Percentiles rank a stretch among this genome's conserved stretches.
phyloP scores from a whole-genome alignment of 73 alveolate genomes.

The Breviolum minutum region DNA sequence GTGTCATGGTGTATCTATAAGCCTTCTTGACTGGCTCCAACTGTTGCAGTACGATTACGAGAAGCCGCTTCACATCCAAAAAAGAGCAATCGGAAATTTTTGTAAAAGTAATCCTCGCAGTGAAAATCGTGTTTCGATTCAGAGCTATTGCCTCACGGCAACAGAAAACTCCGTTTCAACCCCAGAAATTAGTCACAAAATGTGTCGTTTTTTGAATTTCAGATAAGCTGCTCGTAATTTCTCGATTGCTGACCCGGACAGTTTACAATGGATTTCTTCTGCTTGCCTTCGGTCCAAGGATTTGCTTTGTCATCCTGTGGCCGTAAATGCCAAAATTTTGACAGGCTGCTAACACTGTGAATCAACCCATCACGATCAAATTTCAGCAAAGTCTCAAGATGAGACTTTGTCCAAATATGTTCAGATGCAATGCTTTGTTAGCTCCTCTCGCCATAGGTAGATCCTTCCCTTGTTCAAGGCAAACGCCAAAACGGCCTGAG shows the following conservation, averaged over 20 bases:
- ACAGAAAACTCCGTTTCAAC: no score
- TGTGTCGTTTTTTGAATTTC: no score
- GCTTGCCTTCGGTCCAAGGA: slow-evolving; percentile 58
- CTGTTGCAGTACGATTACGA: no score
- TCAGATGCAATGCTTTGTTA: not conserved
- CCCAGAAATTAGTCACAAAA: no score
- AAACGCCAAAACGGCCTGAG: slow-evolving; percentile 52
- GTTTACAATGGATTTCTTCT: not conserved
- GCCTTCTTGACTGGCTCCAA: no score
- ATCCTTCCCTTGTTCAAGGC: slow-evolving; percentile 55
- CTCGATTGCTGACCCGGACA: slow-evolving; percentile 30
- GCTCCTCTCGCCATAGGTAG: slow-evolving; percentile 74
- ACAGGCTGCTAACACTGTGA: no score
- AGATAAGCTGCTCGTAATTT: slow-evolving; percentile 12
- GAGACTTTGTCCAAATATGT: not conserved
- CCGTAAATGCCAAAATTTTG: not conserved
- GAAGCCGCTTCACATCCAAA: no score
- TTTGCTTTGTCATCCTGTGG: slow-evolving; percentile 34
- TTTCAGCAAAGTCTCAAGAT: not conserved
- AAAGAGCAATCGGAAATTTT: no score
- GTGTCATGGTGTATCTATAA: no score
- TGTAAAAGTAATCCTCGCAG: no score
- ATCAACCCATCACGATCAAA: not conserved
- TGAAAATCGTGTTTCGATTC: not conserved
- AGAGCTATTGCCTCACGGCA: not conserved